Conservation (phyloP, 345 rosid genomes). For the Kandelia obovata region DNA sequence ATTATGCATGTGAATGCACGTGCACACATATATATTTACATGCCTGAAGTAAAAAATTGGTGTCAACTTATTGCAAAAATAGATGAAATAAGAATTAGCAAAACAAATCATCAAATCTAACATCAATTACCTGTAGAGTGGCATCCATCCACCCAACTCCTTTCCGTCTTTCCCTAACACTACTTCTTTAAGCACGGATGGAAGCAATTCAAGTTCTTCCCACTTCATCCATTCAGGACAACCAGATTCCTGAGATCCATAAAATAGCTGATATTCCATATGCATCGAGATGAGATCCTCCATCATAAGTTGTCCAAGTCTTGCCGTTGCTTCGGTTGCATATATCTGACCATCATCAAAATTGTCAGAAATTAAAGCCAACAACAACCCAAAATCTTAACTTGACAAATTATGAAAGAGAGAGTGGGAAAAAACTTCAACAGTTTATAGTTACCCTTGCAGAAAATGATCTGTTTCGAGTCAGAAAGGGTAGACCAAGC, state of each 20-base stretch:
- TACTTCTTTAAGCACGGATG: constrained; percentile 44
- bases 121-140: constrained; percentile 59
- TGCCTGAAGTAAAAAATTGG: no score
- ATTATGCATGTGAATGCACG: no score
- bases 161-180: constrained; percentile 54
- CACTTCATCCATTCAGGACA: constrained; percentile 66
- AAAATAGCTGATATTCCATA: constrained; percentile 49
- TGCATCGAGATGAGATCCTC: constrained; percentile 83
- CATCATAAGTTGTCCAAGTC: constrained; percentile 80
- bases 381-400: neutral
- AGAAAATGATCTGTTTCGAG: constrained; percentile 51
- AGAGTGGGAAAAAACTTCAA: neutral
- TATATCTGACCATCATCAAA: constrained; percentile 46
- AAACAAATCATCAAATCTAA: neutral
- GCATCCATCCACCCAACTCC: constrained; percentile 81
- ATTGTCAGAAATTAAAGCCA: constrained; percentile 19
- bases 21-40: no score
- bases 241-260: constrained; percentile 49
- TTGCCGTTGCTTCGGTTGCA: constrained; percentile 68
- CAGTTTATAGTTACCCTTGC: constrained; percentile 53
- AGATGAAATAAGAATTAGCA: neutral
- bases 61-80: neutral
- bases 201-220: constrained; percentile 60
- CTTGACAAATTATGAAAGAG: constrained; percentile 1
- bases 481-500: constrained; percentile 83